These are phyloP conservation scores for Aspergillus homomorphus DNA, from an alignment of 495 filamentous ascomycete species.

Conservation along the genomic window DNA sequence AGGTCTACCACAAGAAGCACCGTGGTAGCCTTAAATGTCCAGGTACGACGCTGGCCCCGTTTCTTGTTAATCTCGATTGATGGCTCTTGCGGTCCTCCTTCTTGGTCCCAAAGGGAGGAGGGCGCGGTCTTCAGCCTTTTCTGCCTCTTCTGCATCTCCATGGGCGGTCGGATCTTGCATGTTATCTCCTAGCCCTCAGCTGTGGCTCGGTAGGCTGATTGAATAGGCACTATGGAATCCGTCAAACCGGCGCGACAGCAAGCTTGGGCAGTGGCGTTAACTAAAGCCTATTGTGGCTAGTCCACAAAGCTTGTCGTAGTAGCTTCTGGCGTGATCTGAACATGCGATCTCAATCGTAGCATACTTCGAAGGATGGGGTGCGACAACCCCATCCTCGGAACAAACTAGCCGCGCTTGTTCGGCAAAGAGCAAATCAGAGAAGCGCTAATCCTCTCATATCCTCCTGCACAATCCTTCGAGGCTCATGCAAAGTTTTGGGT, in stretches of 20 bases:
- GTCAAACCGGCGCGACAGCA: neutral
- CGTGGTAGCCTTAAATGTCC: too few relatives aligned
- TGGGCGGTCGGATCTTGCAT: neutral
- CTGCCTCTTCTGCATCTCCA: neutral
- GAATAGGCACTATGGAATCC: neutral
- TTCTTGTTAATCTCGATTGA: too few relatives aligned
- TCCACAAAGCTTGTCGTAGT: neutral
- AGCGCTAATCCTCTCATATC: neutral
- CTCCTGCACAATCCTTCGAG: neutral
- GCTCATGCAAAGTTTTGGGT: neutral
- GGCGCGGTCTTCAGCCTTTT: neutral
- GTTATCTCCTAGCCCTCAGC: neutral
- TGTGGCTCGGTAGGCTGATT: neutral
- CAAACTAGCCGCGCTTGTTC: too few relatives aligned
- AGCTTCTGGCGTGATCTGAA: neutral
- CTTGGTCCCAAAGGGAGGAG: too few relatives aligned
- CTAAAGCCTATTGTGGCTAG: neutral
- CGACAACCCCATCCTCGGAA: neutral
- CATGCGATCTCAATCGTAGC: neutral
- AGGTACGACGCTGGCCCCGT: too few relatives aligned
- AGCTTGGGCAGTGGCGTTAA: neutral
- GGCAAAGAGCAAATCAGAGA: neutral
- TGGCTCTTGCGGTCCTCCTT: too few relatives aligned
- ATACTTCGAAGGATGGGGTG: neutral
- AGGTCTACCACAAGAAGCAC: too few relatives aligned